Evolutionary conservation across 2,329 filamentous ascomycete species (phyloP).

Genomic region (Cladosporium sphaerospermum): DNA sequence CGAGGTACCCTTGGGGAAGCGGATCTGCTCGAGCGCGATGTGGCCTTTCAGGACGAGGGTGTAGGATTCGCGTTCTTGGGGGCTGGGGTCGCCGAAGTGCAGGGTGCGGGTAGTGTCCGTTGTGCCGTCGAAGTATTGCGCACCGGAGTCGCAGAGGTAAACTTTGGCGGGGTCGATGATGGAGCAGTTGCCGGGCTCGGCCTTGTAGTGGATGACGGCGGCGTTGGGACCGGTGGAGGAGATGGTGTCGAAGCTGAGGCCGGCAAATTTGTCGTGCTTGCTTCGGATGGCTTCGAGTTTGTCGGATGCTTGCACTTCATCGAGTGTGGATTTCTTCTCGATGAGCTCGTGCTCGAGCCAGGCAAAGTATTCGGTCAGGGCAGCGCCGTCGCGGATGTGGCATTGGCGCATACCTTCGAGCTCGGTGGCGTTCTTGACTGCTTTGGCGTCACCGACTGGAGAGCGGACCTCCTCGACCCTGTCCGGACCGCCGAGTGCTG

Average conservation of each 20-base stretch:
- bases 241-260: conserved; percentile 91
- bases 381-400: conserved; percentile 88
- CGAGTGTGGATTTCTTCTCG: conserved; percentile 59
- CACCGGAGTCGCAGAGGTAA: conserved; percentile 94
- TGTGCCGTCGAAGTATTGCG: conserved; percentile 92
- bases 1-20: conserved; percentile 92
- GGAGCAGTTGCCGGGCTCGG: conserved; percentile 74
- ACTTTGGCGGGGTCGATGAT: conserved; percentile 76
- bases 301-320: conserved; percentile 88
- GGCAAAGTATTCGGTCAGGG: conserved; percentile 85
- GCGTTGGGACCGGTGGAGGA: conserved; percentile 90
- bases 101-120: conserved; percentile 92
- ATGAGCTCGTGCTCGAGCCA: conserved; percentile 90
- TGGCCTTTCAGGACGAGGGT: conserved; percentile 93
- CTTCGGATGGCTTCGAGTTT: conserved; percentile 74
- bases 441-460: conserved; percentile 83
- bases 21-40: conserved; percentile 75
- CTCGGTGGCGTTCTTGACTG: conserved; percentile 86
- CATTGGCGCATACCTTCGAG: conserved; percentile 89
- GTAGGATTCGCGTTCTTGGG: conserved; percentile 80
- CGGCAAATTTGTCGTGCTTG: conserved; percentile 69
- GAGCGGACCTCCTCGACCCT: conserved; percentile 82
- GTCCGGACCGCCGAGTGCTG: conserved; percentile 77
- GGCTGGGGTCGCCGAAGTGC: conserved; percentile 80
- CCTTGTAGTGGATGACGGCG: conserved; percentile 92